Percentiles rank a stretch among this genome's conserved stretches.
Evolutionary conservation across 2,329 filamentous ascomycete genomes (phyloP).

Genomic region (Scleromitrula shiraiana): DNA sequence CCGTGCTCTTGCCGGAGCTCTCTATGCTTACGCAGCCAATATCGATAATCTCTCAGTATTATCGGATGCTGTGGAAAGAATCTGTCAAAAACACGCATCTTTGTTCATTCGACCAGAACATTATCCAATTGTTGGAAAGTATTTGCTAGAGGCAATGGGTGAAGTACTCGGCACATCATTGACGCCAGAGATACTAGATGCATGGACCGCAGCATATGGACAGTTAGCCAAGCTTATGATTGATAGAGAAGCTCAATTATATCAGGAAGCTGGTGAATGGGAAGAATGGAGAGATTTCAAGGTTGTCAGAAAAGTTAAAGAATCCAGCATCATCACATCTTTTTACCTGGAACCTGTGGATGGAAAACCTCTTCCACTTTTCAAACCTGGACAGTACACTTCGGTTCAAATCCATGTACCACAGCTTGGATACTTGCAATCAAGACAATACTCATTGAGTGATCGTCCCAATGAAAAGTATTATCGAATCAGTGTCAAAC

Average conservation of each 20-base stretch:
- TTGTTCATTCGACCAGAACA: slow-evolving; percentile 62
- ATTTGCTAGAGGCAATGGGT: slow-evolving; percentile 60
- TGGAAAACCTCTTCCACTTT: slow-evolving; percentile 47
- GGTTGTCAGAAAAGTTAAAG: slow-evolving; percentile 52
- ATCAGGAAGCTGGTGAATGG: slow-evolving; percentile 42
- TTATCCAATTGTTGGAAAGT: slow-evolving; percentile 61
- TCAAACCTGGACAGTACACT: slow-evolving; percentile 66
- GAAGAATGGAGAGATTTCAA: slow-evolving; percentile 42
- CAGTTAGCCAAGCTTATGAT: slow-evolving; percentile 67
- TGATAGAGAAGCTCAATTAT: slow-evolving; percentile 52
- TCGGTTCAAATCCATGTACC: slow-evolving; percentile 56
- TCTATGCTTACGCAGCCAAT: slow-evolving; percentile 65
- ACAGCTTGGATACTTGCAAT: slow-evolving; percentile 55
- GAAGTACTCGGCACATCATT: slow-evolving; percentile 59
- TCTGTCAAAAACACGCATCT: slow-evolving; percentile 68
- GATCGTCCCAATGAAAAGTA: slow-evolving; percentile 45
- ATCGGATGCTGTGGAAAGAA: slow-evolving; percentile 51
- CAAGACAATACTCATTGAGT: slow-evolving; percentile 68
- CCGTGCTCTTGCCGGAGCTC: slow-evolving; percentile 57
- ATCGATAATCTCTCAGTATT: slow-evolving; percentile 62
- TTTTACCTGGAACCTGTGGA: slow-evolving; percentile 65
- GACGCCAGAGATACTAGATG: slow-evolving; percentile 57
- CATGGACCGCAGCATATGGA: slow-evolving; percentile 65
- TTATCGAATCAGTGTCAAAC: slow-evolving; percentile 71
- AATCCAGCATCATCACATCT: slow-evolving; percentile 55